Base-by-base conservation (phyloP, 768 basidiomycete species). In the Symmetrospora coprosmae region DNA sequence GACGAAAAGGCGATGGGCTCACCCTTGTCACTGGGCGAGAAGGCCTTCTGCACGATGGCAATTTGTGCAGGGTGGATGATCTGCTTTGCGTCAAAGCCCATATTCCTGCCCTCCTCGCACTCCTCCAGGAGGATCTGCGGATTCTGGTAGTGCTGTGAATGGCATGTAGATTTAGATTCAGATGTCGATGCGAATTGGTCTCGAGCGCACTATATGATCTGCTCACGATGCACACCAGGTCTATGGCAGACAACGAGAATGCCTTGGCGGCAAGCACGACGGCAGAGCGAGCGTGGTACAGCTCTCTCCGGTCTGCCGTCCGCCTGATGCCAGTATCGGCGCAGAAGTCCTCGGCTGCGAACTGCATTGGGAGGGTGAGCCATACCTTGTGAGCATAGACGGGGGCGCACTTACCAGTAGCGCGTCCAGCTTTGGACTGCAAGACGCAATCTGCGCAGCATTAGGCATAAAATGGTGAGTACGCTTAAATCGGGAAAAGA, bases 341-440 rank as follows among this genome's bases (percentile, higher is more conserved):
- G 67, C 91, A 94, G 71, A 87, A 92, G 68, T 96, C 90, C 75
- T 96, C 90, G 21, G 89, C 87, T 2, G 87, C 90, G 71, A 94
- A 96, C 90, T 92, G 66, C 21, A 55, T 13, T 14, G 46, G 3
- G 21, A 21, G 8, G 28, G 19, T 31, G 16, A 28, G 41, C 38
- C 34, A 38, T 19, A 14, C 39, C n/a, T 31, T 33, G 28, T 3
- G 50, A 28, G 11, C 43, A 7, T 49, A 19, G n/a, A 59, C n/a
- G 27, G 51, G 46, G 23, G 41, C 34, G 51, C 28, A 74, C 83
- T 58, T 69, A 84, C 85, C 69, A 89, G 73, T 46, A 90, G 74
- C 7, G 82, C 84, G 48, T 73, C 76, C 50, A 91, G 72, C 45
- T 74, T 72, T 1, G 78, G 80, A 55, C 76, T 78, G 83, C 86